These are phyloP conservation scores for Fusarium luffae DNA, from an alignment of 2,329 filamentous ascomycete species.

Conservation along the genomic window DNA sequence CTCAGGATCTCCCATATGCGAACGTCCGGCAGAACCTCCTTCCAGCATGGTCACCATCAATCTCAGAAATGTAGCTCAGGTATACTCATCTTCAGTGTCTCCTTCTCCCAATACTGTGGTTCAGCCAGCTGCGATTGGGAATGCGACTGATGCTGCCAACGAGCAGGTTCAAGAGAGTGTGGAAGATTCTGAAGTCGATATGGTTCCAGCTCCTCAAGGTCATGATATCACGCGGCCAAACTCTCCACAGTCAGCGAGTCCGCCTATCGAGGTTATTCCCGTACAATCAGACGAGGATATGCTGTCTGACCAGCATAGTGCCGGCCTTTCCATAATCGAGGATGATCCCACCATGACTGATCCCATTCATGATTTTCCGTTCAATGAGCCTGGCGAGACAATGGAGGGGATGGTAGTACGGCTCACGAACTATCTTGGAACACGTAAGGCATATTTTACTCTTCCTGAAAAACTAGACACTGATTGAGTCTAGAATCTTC, in stretches of 20 bases:
- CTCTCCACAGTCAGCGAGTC: conserved; percentile 55
- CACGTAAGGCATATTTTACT: conserved; percentile 41
- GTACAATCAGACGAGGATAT: conserved; percentile 53
- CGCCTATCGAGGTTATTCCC: conserved; percentile 57
- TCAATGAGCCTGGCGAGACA: conserved; percentile 49
- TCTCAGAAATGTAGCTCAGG: conserved; percentile 60
- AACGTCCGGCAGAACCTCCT: conserved; percentile 50
- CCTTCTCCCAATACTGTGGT: conserved; percentile 52
- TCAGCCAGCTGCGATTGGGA: conserved; percentile 15
- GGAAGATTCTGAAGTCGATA: conserved; percentile 57
- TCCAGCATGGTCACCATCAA: conserved; percentile 72
- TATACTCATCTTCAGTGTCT: conserved; percentile 58
- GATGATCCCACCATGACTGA: conserved; percentile 49
- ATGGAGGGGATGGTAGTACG: conserved; percentile 50
- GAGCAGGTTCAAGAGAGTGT: conserved; percentile 57
- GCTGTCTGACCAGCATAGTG: conserved; percentile 49
- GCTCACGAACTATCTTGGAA: conserved; percentile 52
- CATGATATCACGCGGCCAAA: conserved; percentile 49
- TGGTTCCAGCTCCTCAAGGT: conserved; percentile 44
- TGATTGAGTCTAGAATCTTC: conserved; percentile 52
- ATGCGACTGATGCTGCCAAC: neutral
- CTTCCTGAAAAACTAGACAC: conserved; percentile 5
- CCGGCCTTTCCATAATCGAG: conserved; percentile 42
- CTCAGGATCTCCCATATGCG: conserved; percentile 46
- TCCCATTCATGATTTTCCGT: conserved; percentile 61